Percentiles rank a stretch among this genome's conserved stretches.
Evolutionary conservation across 371 early-diverging fungal genomes (phyloP).

Genomic region (Saksenaea vasiformis): DNA sequence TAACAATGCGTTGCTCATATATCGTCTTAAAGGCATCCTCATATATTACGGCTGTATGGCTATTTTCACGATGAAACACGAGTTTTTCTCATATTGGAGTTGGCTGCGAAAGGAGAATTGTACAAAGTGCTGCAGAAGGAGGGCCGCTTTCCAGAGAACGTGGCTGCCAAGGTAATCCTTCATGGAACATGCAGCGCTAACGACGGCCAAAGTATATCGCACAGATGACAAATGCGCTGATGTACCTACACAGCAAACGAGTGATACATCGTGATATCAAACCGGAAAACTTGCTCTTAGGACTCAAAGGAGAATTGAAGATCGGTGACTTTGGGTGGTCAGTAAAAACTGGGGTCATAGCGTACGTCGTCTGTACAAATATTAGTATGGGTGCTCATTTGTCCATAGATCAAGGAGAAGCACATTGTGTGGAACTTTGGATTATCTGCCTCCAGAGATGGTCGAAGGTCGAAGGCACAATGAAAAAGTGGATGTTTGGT

Average conservation of each 20-base stretch:
- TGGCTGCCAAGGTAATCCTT: conserved; percentile 70
- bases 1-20: not conserved
- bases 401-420: conserved; percentile 56
- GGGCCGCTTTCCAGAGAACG: conserved; percentile 72
- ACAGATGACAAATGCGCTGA: conserved; percentile 77
- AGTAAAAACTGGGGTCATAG: conserved; percentile 35
- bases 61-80: conserved; percentile 95
- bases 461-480: conserved; percentile 82
- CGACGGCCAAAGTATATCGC: conserved; percentile 70
- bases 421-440: conserved; percentile 97
- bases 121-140: conserved; percentile 81
- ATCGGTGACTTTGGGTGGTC: conserved; percentile 58
- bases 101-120: conserved; percentile 94
- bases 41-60: conserved; percentile 93
- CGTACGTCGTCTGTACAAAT: conserved; percentile 25
- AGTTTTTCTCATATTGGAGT: conserved; percentile 95
- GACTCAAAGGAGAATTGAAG: conserved; percentile 50
- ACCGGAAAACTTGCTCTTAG: conserved; percentile 93
- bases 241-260: conserved; percentile 90
- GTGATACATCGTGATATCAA: conserved; percentile 98
- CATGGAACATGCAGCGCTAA: not conserved
- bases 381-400: not conserved
- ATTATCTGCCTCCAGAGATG: conserved; percentile 96
- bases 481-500: conserved; percentile 90
- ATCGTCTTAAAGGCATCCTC: conserved; percentile 68